These are phyloP conservation scores for Platismatia glauca DNA, from an alignment of 495 filamentous ascomycete species.

Conservation along the genomic window DNA sequence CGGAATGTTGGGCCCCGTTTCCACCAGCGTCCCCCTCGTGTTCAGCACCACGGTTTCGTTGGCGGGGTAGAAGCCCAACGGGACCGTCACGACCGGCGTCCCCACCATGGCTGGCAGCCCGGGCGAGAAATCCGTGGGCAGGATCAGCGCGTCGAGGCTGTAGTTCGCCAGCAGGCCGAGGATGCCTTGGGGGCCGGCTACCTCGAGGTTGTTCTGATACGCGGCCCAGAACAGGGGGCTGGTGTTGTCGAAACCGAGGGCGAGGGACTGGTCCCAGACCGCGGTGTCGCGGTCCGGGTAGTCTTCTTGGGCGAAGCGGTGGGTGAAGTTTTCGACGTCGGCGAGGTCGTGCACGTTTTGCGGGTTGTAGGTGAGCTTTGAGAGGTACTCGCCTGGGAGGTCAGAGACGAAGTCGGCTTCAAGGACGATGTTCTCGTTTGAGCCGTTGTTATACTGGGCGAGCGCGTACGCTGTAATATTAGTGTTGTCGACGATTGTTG, in stretches of 20 bases:
- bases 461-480: conserved; percentile 45
- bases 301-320: conserved; percentile 35
- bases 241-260: conserved; percentile 32
- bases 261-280: conserved; percentile 39
- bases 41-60: conserved; percentile 36
- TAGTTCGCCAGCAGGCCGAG: conserved; percentile 40
- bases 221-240: conserved; percentile 36
- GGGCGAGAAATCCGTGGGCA: conserved; percentile 39
- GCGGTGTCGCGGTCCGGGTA: conserved; percentile 42
- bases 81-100: conserved; percentile 44
- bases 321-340: conserved; percentile 39
- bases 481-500: conserved; percentile 42
- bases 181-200: conserved; percentile 41
- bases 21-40: conserved; percentile 34
- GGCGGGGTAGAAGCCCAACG: conserved; percentile 41
- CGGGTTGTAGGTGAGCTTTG: conserved; percentile 39
- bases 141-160: conserved; percentile 42
- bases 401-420: conserved; percentile 39
- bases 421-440: conserved; percentile 28
- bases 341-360: conserved; percentile 35
- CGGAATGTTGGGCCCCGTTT: conserved; percentile 40
- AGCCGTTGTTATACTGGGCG: conserved; percentile 32
- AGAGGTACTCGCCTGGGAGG: conserved; percentile 37
- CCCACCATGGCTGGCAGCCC: conserved; percentile 41
- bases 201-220: conserved; percentile 37